phyloP scores from a whole-genome alignment of 2,329 filamentous ascomycete species.

The Arthrobotrys conoides region DNA sequence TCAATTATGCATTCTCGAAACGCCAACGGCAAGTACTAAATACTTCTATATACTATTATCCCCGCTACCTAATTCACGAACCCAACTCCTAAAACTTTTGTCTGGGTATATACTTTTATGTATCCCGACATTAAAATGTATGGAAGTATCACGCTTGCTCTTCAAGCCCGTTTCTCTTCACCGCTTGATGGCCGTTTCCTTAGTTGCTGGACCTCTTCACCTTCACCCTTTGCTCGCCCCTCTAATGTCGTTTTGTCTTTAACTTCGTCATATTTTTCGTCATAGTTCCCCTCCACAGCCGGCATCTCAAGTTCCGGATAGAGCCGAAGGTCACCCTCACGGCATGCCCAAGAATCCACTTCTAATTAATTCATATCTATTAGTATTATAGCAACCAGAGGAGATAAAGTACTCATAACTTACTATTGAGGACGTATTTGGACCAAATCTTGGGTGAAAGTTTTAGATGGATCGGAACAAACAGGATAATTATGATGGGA shows the following conservation, averaged over 20 bases:
- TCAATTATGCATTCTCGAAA: conserved; percentile 8
- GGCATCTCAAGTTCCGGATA: conserved; percentile 57
- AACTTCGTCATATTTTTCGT: conserved; percentile 23
- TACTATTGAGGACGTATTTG: conserved; percentile 70
- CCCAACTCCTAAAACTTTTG: conserved; percentile 21
- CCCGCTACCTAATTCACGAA: not conserved
- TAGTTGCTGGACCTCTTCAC: conserved; percentile 22
- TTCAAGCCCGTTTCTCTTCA: conserved; percentile 5
- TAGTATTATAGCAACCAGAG: not conserved
- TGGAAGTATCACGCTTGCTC: not conserved
- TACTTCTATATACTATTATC: conserved; percentile 16
- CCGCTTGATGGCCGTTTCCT: not conserved
- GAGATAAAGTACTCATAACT: not conserved
- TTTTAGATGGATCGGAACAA: conserved; percentile 75
- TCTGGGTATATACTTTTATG: not conserved
- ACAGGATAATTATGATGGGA: conserved; percentile 75
- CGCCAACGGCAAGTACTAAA: not conserved
- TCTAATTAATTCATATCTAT: conserved; percentile 31
- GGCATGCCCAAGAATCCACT: conserved; percentile 69
- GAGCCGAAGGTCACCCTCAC: conserved; percentile 54
- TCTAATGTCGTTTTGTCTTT: conserved; percentile 5
- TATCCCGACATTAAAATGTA: not conserved
- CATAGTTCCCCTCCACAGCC: not conserved
- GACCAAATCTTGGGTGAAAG: conserved; percentile 75
- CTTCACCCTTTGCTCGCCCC: not conserved